These are phyloP conservation scores for Phytopythium helicoides DNA, from an alignment of 352 stramenopile genomes.

Conservation along the genomic window DNA sequence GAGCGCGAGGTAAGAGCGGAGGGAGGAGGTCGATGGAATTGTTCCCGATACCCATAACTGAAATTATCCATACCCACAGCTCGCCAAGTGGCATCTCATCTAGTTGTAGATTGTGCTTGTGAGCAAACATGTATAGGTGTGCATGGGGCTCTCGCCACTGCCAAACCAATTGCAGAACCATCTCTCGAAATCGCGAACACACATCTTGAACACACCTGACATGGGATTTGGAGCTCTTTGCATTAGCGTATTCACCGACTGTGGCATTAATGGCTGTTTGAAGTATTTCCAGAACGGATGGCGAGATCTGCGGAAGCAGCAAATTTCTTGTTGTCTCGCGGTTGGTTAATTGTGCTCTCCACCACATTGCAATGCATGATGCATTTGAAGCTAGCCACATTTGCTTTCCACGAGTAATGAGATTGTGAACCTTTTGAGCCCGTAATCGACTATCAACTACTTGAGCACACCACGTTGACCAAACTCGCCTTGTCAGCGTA, in stretches of 20 bases:
- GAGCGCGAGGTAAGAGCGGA: slow-evolving; percentile 26
- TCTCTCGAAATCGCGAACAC: slow-evolving; percentile 13
- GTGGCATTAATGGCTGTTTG: neutral
- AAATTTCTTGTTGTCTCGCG: neutral
- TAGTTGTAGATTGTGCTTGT: slow-evolving; percentile 22
- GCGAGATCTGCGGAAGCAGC: neutral
- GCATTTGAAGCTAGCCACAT: neutral
- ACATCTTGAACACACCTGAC: neutral
- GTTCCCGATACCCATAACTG: slow-evolving; percentile 1
- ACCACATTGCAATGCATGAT: neutral
- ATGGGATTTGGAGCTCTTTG: neutral
- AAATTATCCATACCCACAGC: slow-evolving; percentile 26
- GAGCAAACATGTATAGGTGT: slow-evolving; percentile 25
- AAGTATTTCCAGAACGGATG: slow-evolving; percentile 2
- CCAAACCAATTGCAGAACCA: slow-evolving; percentile 23
- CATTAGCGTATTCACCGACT: neutral
- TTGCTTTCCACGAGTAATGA: neutral
- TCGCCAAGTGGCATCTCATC: slow-evolving; percentile 23
- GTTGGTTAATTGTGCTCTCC: neutral
- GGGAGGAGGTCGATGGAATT: slow-evolving; percentile 29
- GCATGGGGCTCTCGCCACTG: slow-evolving; percentile 26
- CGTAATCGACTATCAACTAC: neutral
- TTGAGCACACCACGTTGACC: neutral
- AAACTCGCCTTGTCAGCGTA: neutral
- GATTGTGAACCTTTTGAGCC: neutral